A percentile compares a stretch with the other conserved stretches of the same genome.
These are phyloP conservation scores for Lagerstroemia speciosa DNA, from an alignment of 345 rosid genomes.

Conservation along the genomic window DNA sequence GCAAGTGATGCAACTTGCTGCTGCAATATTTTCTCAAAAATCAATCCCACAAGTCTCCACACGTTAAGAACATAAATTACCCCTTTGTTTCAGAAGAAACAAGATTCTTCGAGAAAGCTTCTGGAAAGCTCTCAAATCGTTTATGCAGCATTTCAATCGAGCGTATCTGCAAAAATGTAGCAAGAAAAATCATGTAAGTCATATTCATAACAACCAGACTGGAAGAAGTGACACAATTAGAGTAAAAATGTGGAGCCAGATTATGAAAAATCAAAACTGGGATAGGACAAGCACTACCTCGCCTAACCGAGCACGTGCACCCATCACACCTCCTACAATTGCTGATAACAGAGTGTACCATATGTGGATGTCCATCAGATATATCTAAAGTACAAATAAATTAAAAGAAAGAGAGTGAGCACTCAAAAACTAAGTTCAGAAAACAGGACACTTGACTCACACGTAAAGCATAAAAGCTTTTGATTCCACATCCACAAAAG, in stretches of 20 bases:
- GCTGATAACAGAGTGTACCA: slow-evolving; percentile 93
- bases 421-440: neutral
- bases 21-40: slow-evolving; percentile 1
- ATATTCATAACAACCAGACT: neutral
- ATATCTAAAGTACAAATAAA: slow-evolving; percentile 41
- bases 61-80: slow-evolving; percentile 21
- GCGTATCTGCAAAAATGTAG: slow-evolving; percentile 54
- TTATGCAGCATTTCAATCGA: slow-evolving; percentile 91
- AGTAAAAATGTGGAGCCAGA: neutral
- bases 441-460: neutral
- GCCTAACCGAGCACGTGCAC: slow-evolving; percentile 94
- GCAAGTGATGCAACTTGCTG: neutral
- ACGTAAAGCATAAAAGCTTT: neutral
- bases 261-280: neutral
- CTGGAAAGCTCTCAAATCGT: slow-evolving; percentile 97
- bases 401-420: neutral
- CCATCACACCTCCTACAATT: slow-evolving; percentile 95
- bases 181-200: slow-evolving; percentile 9
- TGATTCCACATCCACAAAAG: neutral
- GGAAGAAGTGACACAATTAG: neutral
- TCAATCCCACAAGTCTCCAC: neutral
- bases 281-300: slow-evolving; percentile 43
- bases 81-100: slow-evolving; percentile 56
- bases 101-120: slow-evolving; percentile 79
- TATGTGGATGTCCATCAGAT: slow-evolving; percentile 93